A percentile compares a stretch with the other conserved stretches of the same genome.
Evolutionary conservation across 495 filamentous ascomycete genomes (phyloP).

Genomic region (Clohesyomyces aquaticus): DNA sequence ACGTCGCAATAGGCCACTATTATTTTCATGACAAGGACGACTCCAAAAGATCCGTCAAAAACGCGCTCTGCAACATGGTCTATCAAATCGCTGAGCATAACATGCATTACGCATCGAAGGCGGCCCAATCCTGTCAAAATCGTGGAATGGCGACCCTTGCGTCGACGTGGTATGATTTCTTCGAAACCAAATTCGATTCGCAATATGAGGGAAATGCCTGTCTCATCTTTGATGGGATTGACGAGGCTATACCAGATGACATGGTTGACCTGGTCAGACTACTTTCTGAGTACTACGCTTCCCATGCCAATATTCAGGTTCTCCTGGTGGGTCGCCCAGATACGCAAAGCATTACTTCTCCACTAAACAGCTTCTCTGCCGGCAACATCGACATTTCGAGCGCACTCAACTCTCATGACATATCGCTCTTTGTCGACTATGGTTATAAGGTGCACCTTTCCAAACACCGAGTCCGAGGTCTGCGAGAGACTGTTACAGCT

Average conservation of each 20-base stretch:
- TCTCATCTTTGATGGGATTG: slow-evolving; percentile 5
- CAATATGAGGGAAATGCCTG: background rate
- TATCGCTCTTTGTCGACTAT: background rate
- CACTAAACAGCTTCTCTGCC: background rate
- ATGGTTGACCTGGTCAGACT: slow-evolving; percentile 2
- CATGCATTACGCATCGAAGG: background rate
- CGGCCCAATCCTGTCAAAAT: background rate
- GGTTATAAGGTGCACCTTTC: background rate
- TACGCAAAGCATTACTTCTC: background rate
- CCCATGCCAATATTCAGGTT: slow-evolving; percentile 1
- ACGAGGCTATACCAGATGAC: background rate
- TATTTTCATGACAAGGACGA: slow-evolving; percentile 6
- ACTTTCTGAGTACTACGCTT: background rate
- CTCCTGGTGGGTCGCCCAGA: slow-evolving; percentile 2
- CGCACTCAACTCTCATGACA: slow-evolving; percentile 1
- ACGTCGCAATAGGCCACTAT: background rate
- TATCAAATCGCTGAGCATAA: slow-evolving; percentile 2
- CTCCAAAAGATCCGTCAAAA: slow-evolving; percentile 3
- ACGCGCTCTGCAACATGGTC: background rate
- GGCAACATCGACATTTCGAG: slow-evolving; percentile 4
- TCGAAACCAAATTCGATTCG: background rate
- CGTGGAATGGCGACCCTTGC: background rate
- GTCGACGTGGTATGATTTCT: slow-evolving; percentile 1
- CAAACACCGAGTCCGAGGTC: slow-evolving; percentile 4
- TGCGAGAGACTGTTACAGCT: background rate